These are phyloP conservation scores for Apiospora koreana DNA, from an alignment of 2,329 filamentous ascomycete species.

Conservation along the genomic window DNA sequence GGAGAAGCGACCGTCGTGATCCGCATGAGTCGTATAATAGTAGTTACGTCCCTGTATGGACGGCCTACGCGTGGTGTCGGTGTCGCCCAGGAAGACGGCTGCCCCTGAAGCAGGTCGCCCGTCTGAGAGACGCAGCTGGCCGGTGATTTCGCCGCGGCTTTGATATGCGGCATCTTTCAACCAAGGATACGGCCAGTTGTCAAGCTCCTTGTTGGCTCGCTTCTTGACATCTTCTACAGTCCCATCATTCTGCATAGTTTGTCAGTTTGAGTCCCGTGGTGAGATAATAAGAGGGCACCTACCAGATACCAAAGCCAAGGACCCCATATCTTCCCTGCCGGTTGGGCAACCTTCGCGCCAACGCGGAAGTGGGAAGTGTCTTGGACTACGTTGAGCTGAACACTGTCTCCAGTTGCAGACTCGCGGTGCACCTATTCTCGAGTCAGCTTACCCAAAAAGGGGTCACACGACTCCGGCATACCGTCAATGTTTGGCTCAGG, in stretches of 20 bases:
- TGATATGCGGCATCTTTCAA: constrained; percentile 46
- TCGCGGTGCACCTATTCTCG: constrained; percentile 44
- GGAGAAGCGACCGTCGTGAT: constrained; percentile 41
- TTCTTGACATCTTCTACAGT: constrained; percentile 41
- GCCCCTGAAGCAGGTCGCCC: constrained; percentile 49
- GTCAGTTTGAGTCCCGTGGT: not conserved
- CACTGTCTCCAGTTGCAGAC: constrained; percentile 48
- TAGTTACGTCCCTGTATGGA: constrained; percentile 48
- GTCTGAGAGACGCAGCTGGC: constrained; percentile 45
- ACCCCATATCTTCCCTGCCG: constrained; percentile 42
- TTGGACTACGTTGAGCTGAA: constrained; percentile 56
- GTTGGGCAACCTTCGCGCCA: constrained; percentile 34
- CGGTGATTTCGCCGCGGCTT: constrained; percentile 45
- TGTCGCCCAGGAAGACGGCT: constrained; percentile 52
- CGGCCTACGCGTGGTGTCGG: constrained; percentile 42
- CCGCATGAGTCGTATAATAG: constrained; percentile 51
- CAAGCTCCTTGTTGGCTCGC: constrained; percentile 39
- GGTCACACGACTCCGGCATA: not conserved
- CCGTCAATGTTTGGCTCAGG: constrained; percentile 52
- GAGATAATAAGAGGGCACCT: not conserved
- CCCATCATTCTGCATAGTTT: constrained; percentile 40
- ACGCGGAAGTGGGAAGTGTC: constrained; percentile 47
- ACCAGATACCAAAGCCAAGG: constrained; percentile 44
- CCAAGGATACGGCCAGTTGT: constrained; percentile 51
- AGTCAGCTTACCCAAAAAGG: not conserved